Evolutionary conservation across 805 yeast genomes (phyloP).

Genomic region (Hanseniaspora lindneri): DNA sequence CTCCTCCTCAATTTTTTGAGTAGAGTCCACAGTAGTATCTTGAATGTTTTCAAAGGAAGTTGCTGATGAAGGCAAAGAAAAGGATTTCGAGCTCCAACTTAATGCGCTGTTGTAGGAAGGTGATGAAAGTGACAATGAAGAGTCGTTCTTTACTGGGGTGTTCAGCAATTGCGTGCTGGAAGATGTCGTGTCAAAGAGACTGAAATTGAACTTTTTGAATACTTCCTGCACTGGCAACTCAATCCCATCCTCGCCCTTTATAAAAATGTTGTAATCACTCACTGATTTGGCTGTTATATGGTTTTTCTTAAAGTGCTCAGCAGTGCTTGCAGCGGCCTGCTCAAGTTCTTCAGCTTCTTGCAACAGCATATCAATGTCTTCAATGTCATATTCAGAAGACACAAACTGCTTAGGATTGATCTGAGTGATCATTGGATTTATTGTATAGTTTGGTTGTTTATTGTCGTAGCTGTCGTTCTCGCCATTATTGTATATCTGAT

Average conservation of each 20-base stretch:
- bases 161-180: not conserved
- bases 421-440: slow-evolving; percentile 15
- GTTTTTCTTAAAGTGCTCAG: not conserved
- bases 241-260: slow-evolving; percentile 15
- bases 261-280: slow-evolving; percentile 13
- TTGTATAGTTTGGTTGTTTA: slow-evolving; percentile 8
- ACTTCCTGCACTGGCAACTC: slow-evolving; percentile 15
- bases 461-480: not conserved
- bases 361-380: slow-evolving; percentile 6
- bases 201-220: slow-evolving; percentile 9
- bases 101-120: not conserved
- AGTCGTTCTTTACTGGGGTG: not conserved
- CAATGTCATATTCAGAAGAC: slow-evolving; percentile 12
- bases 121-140: not conserved
- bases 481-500: slow-evolving; percentile 3
- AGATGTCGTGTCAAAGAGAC: not conserved
- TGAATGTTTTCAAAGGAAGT: not conserved
- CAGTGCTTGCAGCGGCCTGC: not conserved
- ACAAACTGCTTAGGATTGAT: slow-evolving; percentile 15
- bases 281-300: not conserved
- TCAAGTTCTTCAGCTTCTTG: slow-evolving; percentile 14
- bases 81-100: not conserved
- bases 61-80: not conserved
- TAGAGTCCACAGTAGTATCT: too few species aligned
- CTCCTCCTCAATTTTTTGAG: not conserved